These are phyloP conservation scores for Beauveria sp. DNA, from an alignment of 2,329 filamentous ascomycete genomes.

Conservation along the genomic window DNA sequence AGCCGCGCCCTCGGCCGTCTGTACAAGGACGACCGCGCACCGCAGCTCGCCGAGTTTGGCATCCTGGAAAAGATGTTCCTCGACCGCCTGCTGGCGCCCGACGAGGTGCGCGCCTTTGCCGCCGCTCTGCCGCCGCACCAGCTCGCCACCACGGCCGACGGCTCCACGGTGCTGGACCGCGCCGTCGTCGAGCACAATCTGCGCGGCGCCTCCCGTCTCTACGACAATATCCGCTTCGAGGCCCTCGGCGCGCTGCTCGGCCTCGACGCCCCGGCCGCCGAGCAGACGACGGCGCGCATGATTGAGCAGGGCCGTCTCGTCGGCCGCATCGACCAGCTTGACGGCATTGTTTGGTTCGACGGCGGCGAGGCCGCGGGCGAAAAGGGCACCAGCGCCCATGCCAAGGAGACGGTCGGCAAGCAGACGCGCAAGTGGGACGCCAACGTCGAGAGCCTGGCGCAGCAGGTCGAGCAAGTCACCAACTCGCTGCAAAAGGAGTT, in stretches of 20 bases:
- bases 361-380: conserved; percentile 60
- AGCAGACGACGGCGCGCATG: conserved; percentile 89
- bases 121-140: conserved; percentile 77
- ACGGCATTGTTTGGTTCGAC: conserved; percentile 81
- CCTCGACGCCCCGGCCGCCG: conserved; percentile 70
- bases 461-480: conserved; percentile 83
- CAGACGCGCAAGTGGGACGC: conserved; percentile 82
- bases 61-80: conserved; percentile 98
- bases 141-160: conserved; percentile 80
- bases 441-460: conserved; percentile 77
- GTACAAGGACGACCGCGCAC: conserved; percentile 86
- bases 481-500: conserved; percentile 74
- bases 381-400: conserved; percentile 54
- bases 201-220: conserved; percentile 72
- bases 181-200: conserved; percentile 96
- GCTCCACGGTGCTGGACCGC: conserved; percentile 84
- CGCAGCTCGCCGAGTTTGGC: conserved; percentile 66
- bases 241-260: conserved; percentile 71
- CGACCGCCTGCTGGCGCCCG: conserved; percentile 70
- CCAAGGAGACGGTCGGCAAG: conserved; percentile 54
- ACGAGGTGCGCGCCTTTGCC: conserved; percentile 83
- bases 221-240: conserved; percentile 69
- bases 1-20: conserved; percentile 72
- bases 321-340: conserved; percentile 91
- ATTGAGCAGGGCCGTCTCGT: conserved; percentile 86